Evolutionary conservation across 1,284 basidiomycete species (phyloP).

Genomic region (Apiotrichum sp.): DNA sequence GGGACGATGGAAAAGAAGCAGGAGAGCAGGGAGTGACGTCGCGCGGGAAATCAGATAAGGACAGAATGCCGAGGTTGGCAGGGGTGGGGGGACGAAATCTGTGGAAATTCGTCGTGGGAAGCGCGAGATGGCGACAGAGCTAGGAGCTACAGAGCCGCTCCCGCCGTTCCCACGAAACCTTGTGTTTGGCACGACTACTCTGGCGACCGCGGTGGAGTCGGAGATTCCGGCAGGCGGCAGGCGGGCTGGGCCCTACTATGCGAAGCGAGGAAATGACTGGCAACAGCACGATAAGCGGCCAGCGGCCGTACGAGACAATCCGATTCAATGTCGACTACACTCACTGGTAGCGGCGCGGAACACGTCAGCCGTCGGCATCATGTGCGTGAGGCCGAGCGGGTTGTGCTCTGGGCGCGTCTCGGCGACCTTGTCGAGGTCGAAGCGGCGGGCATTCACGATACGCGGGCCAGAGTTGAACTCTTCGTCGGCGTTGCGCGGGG

Average conservation of each 20-base stretch:
- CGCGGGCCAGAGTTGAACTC: constrained; percentile 49
- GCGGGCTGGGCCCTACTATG: not conserved
- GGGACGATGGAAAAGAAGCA: too few species aligned
- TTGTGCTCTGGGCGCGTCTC: constrained; percentile 51
- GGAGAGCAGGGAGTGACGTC: too few species aligned
- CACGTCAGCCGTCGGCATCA: constrained; percentile 72
- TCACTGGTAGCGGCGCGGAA: constrained; percentile 76
- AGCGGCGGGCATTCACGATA: constrained; percentile 67
- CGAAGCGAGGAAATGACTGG: not conserved
- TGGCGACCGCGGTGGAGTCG: too few species aligned
- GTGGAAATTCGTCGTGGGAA: too few species aligned
- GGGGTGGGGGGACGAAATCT: not conserved
- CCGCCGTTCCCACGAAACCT: too few species aligned
- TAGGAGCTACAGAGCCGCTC: too few species aligned
- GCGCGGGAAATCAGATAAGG: not conserved
- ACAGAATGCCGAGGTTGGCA: not conserved
- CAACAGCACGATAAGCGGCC: not conserved
- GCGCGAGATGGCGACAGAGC: too few species aligned
- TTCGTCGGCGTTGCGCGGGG: constrained; percentile 33
- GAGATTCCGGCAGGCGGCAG: too few species aligned
- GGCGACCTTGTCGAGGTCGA: constrained; percentile 69
- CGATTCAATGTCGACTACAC: constrained; percentile 23
- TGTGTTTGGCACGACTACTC: too few species aligned
- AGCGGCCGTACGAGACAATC: too few species aligned
- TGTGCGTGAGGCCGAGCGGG: constrained; percentile 74